Conservation (phyloP, 441 rosid species). For the Pelargonium hybrid region DNA sequence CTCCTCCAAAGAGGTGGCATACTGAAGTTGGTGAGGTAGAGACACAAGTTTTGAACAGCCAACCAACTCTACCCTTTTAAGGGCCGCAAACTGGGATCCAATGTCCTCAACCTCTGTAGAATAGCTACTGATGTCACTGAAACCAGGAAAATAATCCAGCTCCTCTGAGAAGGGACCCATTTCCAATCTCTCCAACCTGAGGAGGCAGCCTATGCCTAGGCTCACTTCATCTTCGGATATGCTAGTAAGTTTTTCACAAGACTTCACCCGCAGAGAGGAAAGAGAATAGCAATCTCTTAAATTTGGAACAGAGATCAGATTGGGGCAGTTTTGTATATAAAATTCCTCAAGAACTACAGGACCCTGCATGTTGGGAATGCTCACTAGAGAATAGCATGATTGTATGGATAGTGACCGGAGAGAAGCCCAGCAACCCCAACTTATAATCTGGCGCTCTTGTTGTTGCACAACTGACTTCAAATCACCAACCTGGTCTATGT, state of each 20-base stretch:
- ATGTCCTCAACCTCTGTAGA: not conserved
- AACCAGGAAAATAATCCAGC: conserved; percentile 15
- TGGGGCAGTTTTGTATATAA: not conserved
- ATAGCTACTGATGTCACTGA: conserved; percentile 4
- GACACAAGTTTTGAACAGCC: conserved; percentile 15
- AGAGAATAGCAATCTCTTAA: conserved; percentile 2
- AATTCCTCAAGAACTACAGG: conserved; percentile 10
- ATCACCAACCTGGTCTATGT: not conserved
- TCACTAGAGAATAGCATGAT: not conserved
- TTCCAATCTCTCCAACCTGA: conserved; percentile 11
- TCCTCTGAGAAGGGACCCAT: conserved; percentile 12
- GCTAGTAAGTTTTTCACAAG: conserved; percentile 10
- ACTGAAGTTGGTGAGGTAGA: conserved; percentile 25
- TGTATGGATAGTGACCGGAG: not conserved
- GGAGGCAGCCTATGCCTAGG: conserved; percentile 3
- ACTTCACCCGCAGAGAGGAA: not conserved
- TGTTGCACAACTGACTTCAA: not conserved
- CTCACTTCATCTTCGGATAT: not conserved
- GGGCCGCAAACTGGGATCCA: not conserved
- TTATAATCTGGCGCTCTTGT: not conserved
- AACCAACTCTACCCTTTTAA: not conserved
- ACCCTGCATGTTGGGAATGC: not conserved
- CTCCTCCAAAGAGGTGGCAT: conserved; percentile 12
- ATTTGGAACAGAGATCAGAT: conserved; percentile 8
- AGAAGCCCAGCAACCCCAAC: not conserved